Evolutionary conservation across 2,329 filamentous ascomycete genomes (phyloP), one percentile per base, ranked within the genome.

Genomic region (Chrysosporium queenslandicum): DNA sequence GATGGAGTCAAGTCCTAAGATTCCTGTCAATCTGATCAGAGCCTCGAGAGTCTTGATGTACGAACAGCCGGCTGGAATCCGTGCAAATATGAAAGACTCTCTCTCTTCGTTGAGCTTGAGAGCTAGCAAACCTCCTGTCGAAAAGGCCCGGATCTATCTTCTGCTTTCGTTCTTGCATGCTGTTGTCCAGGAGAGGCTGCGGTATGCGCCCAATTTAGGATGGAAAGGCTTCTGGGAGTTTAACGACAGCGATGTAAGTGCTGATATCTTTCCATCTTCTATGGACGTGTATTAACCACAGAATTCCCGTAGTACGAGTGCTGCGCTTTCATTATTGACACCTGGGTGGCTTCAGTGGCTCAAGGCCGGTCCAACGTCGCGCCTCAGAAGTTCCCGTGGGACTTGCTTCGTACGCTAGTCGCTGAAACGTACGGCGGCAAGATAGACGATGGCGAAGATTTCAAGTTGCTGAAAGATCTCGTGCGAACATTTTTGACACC

Each of bases 171-270:
- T 98, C 78, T 67, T 98, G 61, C 92, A 98, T 66, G 94, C 92
- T 5, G 90, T 98, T 34, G 83, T 96, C 9, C 92, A 98, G 68
- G 92, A 98, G 69, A 79, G 94, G 61, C 75, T 98, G 57, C 85
- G 92, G 57, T 98, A 98, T 67, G 90, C 91, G 21, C 94, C 92
- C 0, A 91, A 79, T 53, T 75, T 98, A 52, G 92, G 92, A 55
- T 98, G 92, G 92, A 96, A 94, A 74, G 88, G 89, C 50, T 95
- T 96, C 77, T 98, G 94, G 92, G 94, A 98, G 71, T 98, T 98
- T 70, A 98, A 98, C 66, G 94, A 98, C 70, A 94, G 90, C 61
- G 92, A 98, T 71, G 87, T 94, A 80, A 86, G 87, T 83, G 59
- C 34, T 16, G 4, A 3, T 55, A 11, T 5, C 11, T 4, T 20